Evolutionary conservation across 73 alveolate genomes (phyloP).

Genomic region (Effrenium voratum): DNA sequence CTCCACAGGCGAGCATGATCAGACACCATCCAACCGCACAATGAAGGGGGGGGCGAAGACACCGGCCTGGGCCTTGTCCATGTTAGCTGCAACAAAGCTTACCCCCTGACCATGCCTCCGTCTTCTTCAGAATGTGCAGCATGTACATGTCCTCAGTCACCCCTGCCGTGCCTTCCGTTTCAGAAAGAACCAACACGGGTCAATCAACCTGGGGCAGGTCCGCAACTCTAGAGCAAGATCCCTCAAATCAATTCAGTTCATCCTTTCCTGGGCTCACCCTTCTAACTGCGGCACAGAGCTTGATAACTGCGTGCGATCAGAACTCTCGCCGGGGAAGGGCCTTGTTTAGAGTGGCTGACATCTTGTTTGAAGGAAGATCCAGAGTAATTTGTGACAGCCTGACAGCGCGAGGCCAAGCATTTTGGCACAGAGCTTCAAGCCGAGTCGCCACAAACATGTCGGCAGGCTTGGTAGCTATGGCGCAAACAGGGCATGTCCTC

Average conservation of each 20-base stretch:
- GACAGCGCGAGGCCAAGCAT: background rate
- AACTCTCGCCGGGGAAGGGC: background rate
- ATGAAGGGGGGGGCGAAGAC: background rate
- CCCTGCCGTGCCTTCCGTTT: background rate
- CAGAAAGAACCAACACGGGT: background rate
- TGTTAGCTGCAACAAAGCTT: background rate
- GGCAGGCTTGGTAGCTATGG: slow-evolving; percentile 44
- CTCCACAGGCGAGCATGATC: too few species aligned
- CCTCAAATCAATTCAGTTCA: background rate
- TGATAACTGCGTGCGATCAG: background rate
- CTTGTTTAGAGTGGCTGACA: background rate
- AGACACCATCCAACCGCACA: background rate
- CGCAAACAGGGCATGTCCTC: slow-evolving; percentile 86
- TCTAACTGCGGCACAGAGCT: background rate
- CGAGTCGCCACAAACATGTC: slow-evolving; percentile 67
- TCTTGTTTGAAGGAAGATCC: background rate
- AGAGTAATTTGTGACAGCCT: background rate
- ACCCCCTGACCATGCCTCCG: slow-evolving; percentile 20
- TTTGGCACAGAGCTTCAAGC: background rate
- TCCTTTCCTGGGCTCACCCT: background rate
- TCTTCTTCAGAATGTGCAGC: slow-evolving; percentile 61
- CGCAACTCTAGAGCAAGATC: background rate
- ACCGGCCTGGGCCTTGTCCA: background rate
- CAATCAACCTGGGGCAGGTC: background rate
- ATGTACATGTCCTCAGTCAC: slow-evolving; percentile 69